A percentile compares a stretch with the other conserved stretches of the same genome.
phyloP scores from a whole-genome alignment of 768 basidiomycete species.

The Phylloporus arenicola region DNA sequence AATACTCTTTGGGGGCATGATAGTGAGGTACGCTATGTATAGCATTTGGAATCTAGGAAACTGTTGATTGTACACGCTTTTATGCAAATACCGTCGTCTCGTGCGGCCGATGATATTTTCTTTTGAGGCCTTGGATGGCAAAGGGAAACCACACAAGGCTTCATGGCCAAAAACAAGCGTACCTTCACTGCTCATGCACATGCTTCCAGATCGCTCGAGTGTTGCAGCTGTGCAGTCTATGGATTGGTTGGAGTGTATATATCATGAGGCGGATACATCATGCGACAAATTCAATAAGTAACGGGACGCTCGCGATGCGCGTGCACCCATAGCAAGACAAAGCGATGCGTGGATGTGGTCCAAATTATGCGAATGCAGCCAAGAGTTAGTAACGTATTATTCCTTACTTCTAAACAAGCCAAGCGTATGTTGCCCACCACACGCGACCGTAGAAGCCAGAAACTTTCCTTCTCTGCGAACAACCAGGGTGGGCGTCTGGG shows the following conservation, averaged over 20 bases:
- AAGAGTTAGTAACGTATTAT: slow-evolving; percentile 10
- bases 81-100: no score
- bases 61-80: no score
- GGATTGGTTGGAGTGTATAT: slow-evolving; percentile 9
- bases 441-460: slow-evolving; percentile 46
- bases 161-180: no score
- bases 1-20: no score
- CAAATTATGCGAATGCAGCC: slow-evolving; percentile 15
- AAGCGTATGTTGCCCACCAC: slow-evolving; percentile 76
- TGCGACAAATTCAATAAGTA: slow-evolving; percentile 17
- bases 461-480: slow-evolving; percentile 70
- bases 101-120: no score
- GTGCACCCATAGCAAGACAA: slow-evolving; percentile 9
- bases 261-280: slow-evolving; percentile 11
- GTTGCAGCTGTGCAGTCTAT: background rate
- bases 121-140: no score
- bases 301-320: slow-evolving; percentile 13
- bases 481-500: slow-evolving; percentile 57
- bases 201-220: no score
- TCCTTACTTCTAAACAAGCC: slow-evolving; percentile 65
- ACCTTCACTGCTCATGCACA: no score
- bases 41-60: no score
- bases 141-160: no score
- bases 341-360: slow-evolving; percentile 14
- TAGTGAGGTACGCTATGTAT: background rate